Evolutionary conservation across 129 eudicot genomes (phyloP), one percentile per base, ranked within the genome.

Genomic region (Tagetes patula): DNA sequence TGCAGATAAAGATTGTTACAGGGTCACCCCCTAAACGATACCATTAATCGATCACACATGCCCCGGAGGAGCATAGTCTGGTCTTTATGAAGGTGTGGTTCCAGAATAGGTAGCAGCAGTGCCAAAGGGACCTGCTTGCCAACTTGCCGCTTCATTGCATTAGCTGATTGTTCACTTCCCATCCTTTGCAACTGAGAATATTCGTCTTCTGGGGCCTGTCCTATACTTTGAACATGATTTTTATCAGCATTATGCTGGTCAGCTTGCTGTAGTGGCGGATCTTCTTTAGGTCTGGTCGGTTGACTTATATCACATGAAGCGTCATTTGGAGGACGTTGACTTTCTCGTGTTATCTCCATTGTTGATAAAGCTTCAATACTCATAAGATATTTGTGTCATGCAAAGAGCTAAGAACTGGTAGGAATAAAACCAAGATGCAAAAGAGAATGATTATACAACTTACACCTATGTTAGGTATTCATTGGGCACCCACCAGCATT

Each of bases 71-170:
- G 98, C 92, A 84, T 79, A 59, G 95, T 88, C 74, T 85, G 82
- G 78, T 93, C 96, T 81, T 88, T 90, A 74, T 93, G 96, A 69
- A 93, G 92, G 63, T 87, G 93, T 20, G 97, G 97, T 60, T 86
- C 89, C 79, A 94, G 86, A 76, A 87, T 83, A 3, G 98, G 97
- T 27, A 94, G 87, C 86, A 90, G 67, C 82, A 80, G 63, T 42
- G 91, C 96, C 71, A 93, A 93, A 4, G 96, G 98, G 34, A 90
- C 95, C 78, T 93, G 96, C 55, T 81, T 86, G 48, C 83, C 77
- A 64, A 74, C 73, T 31, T 77, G 33, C 53, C 80, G 88, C 76
- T 80, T 82, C 63, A 75, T 9, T 55, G 90, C 30, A 40, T 72
- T 85, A 50, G 80, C 81, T 45, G 80, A 48, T 78, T 79, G 92